A percentile compares a stretch with the other conserved stretches of the same genome.
Conservation (phyloP, 345 rosid genomes). For the Linum trigynum region DNA sequence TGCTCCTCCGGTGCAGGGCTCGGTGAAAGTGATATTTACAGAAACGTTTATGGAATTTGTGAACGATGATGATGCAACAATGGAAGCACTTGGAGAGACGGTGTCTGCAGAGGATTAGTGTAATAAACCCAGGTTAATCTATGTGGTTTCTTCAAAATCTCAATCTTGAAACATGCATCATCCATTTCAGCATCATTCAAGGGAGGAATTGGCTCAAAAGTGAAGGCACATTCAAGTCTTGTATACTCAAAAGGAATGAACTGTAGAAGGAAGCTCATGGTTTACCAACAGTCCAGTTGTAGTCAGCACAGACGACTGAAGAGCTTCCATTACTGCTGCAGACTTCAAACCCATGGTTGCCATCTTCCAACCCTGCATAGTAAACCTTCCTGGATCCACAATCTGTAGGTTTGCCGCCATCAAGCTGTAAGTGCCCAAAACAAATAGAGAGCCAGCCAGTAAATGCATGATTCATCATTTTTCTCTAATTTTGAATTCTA, state of each 20-base stretch:
- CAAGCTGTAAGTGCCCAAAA: slow-evolving; percentile 46
- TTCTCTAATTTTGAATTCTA: background rate
- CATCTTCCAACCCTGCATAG: slow-evolving; percentile 56
- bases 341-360: slow-evolving; percentile 68
- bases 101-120: slow-evolving; percentile 50
- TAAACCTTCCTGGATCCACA: slow-evolving; percentile 40
- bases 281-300: slow-evolving; percentile 81
- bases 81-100: slow-evolving; percentile 57
- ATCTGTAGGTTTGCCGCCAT: slow-evolving; percentile 41
- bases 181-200: background rate
- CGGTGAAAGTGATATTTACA: slow-evolving; percentile 63
- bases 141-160: background rate
- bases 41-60: slow-evolving; percentile 68
- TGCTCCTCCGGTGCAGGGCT: slow-evolving; percentile 63
- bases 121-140: slow-evolving; percentile 6
- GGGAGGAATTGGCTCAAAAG: background rate
- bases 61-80: slow-evolving; percentile 52
- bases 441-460: background rate
- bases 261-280: slow-evolving; percentile 15
- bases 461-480: background rate
- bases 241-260: slow-evolving; percentile 14
- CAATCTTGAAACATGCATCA: background rate
- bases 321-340: slow-evolving; percentile 34
- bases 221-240: background rate
- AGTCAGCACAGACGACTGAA: slow-evolving; percentile 46